phyloP scores from a whole-genome alignment of 345 rosid species.

The Aethionema arabicum region DNA sequence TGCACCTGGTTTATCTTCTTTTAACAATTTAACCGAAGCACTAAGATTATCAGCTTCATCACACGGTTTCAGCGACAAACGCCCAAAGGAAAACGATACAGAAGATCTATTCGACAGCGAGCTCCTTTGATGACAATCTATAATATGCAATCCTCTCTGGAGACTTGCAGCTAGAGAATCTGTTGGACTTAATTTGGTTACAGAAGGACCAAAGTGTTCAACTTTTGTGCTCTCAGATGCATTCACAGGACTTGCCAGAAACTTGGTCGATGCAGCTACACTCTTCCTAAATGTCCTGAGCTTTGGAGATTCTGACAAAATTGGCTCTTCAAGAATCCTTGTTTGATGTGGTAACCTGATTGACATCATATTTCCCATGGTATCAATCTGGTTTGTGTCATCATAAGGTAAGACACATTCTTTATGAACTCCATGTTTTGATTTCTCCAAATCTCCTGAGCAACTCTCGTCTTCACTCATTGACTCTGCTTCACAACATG shows the following conservation, averaged over 20 bases:
- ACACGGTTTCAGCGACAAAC: conserved; percentile 67
- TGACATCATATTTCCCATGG: conserved; percentile 22
- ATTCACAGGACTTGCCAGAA: conserved; percentile 52
- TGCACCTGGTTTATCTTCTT: conserved; percentile 35
- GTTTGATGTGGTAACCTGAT: conserved; percentile 50
- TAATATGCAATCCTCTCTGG: conserved; percentile 81
- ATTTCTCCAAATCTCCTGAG: conserved; percentile 51
- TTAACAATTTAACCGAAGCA: conserved; percentile 45
- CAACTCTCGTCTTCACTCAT: conserved; percentile 61
- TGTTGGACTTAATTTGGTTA: conserved; percentile 63
- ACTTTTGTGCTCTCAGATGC: conserved; percentile 40
- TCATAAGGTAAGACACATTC: conserved; percentile 35
- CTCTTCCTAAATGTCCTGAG: conserved; percentile 68
- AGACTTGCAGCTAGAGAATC: conserved; percentile 92
- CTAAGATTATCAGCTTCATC: conserved; percentile 50
- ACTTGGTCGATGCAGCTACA: conserved; percentile 43
- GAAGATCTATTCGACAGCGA: conserved; percentile 62
- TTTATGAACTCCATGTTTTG: conserved; percentile 32
- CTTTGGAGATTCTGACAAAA: conserved; percentile 82
- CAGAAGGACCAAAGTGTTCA: conserved; percentile 52
- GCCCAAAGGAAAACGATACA: conserved; percentile 78
- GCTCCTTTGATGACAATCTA: conserved; percentile 62
- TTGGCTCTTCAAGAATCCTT: conserved; percentile 58
- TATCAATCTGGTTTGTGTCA: conserved; percentile 19
- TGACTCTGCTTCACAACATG: conserved; percentile 57